These are phyloP conservation scores for Aegilops umbellulata DNA, from an alignment of 176 grass and related monocot genomes.

Conservation along the genomic window DNA sequence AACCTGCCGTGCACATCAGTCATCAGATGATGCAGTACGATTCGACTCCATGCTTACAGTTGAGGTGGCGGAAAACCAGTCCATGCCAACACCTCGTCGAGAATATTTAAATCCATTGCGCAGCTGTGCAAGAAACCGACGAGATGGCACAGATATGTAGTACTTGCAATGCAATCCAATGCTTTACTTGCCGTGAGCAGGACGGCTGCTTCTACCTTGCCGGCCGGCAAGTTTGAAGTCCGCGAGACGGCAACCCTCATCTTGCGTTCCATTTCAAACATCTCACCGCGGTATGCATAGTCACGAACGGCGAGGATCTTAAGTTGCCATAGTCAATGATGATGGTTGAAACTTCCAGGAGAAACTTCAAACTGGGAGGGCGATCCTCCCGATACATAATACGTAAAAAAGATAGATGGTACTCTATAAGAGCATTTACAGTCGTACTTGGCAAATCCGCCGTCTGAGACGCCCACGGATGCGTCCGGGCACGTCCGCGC, in stretches of 20 bases:
- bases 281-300: too few relatives aligned
- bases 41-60: background rate
- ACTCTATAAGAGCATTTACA: too few relatives aligned
- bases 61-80: background rate
- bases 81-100: background rate
- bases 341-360: too few relatives aligned
- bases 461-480: too few relatives aligned
- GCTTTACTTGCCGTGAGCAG: conserved; percentile 28
- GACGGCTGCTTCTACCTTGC: conserved; percentile 1
- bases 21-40: background rate
- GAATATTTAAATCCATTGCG: conserved; percentile 18
- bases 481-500: too few relatives aligned
- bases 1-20: background rate
- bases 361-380: too few relatives aligned
- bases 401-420: too few relatives aligned
- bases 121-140: conserved; percentile 23
- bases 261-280: background rate
- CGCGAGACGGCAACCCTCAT: background rate
- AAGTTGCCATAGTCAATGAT: too few relatives aligned
- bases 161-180: background rate
- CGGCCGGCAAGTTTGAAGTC: conserved; percentile 18
- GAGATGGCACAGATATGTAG: background rate
- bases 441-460: too few relatives aligned
- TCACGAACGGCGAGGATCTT: too few relatives aligned
- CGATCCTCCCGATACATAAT: too few relatives aligned